A percentile compares a stretch with the other conserved stretches of the same genome.
Evolutionary conservation across 805 yeast species (phyloP).

Genomic region (Candida loeiensis): DNA sequence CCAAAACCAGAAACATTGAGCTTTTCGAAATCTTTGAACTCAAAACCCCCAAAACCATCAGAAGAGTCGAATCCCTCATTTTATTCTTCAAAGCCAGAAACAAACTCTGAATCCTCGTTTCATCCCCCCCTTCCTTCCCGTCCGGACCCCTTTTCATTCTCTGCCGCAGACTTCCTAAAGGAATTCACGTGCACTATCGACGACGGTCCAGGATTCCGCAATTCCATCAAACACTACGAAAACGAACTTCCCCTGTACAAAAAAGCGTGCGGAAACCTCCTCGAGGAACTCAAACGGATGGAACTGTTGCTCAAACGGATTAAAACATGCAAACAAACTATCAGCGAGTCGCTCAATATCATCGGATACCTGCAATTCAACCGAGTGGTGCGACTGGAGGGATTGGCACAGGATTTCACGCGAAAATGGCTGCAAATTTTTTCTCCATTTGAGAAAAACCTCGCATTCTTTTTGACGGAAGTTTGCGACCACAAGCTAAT

Average conservation of each 20-base stretch:
- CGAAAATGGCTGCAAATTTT: conserved; percentile 22
- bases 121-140: background rate
- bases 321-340: conserved; percentile 13
- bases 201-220: conserved; percentile 44
- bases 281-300: conserved; percentile 30
- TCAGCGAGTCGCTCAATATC: conserved; percentile 23
- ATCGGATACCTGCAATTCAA: conserved; percentile 24
- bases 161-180: conserved; percentile 20
- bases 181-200: conserved; percentile 35
- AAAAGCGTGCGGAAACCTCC: conserved; percentile 19
- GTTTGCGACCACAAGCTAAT: conserved; percentile 28
- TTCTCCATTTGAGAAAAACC: conserved; percentile 31
- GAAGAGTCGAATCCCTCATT: too few species aligned
- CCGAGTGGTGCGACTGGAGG: conserved; percentile 19
- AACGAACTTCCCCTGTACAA: conserved; percentile 26
- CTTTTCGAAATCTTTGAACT: too few species aligned
- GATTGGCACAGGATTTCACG: conserved; percentile 26
- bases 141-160: conserved; percentile 1
- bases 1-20: too few species aligned
- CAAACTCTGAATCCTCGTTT: too few species aligned
- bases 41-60: too few species aligned
- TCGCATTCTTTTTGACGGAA: conserved; percentile 24
- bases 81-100: too few species aligned
- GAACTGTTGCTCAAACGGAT: conserved; percentile 27
- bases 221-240: conserved; percentile 30